Conservation (phyloP, 2,329 filamentous ascomycete genomes). For the Fusarium verrucosum region DNA sequence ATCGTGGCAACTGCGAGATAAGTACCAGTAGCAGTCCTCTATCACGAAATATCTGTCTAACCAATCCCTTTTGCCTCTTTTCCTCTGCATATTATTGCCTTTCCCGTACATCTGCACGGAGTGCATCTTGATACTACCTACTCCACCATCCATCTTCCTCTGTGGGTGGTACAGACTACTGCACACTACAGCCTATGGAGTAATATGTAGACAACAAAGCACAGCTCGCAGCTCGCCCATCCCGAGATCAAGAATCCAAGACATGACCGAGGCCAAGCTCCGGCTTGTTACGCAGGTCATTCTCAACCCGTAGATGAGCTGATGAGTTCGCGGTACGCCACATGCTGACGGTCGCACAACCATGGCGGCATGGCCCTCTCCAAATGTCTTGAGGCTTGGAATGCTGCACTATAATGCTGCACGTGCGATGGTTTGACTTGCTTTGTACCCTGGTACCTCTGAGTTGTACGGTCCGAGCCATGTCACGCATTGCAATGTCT, state of each 20-base stretch:
- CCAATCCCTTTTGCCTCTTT: slow-evolving; percentile 17
- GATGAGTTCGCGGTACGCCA: slow-evolving; percentile 41
- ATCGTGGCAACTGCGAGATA: slow-evolving; percentile 31
- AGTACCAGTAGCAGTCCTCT: slow-evolving; percentile 9
- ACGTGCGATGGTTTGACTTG: slow-evolving; percentile 41
- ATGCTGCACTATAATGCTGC: slow-evolving; percentile 38
- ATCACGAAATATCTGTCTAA: slow-evolving; percentile 11
- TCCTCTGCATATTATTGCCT: slow-evolving; percentile 28
- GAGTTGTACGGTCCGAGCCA: slow-evolving; percentile 27
- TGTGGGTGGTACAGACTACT: slow-evolving; percentile 20
- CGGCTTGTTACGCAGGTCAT: slow-evolving; percentile 30
- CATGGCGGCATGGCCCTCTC: slow-evolving; percentile 23
- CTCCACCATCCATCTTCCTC: slow-evolving; percentile 30
- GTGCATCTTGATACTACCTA: slow-evolving; percentile 17
- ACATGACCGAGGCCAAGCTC: slow-evolving; percentile 17
- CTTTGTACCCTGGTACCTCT: slow-evolving; percentile 7
- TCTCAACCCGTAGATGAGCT: slow-evolving; percentile 21
- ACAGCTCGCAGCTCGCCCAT: slow-evolving; percentile 26
- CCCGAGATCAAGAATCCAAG: slow-evolving; percentile 22
- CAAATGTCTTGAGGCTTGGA: slow-evolving; percentile 39
- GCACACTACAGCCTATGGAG: slow-evolving; percentile 26
- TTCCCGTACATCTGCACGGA: slow-evolving; percentile 28
- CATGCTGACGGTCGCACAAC: slow-evolving; percentile 36
- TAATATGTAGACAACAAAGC: slow-evolving; percentile 11
- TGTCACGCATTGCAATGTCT: slow-evolving; percentile 29